A percentile compares a stretch with the other conserved stretches of the same genome.
Conservation (phyloP, 805 yeast genomes). For the Teunomyces funiuensis region DNA sequence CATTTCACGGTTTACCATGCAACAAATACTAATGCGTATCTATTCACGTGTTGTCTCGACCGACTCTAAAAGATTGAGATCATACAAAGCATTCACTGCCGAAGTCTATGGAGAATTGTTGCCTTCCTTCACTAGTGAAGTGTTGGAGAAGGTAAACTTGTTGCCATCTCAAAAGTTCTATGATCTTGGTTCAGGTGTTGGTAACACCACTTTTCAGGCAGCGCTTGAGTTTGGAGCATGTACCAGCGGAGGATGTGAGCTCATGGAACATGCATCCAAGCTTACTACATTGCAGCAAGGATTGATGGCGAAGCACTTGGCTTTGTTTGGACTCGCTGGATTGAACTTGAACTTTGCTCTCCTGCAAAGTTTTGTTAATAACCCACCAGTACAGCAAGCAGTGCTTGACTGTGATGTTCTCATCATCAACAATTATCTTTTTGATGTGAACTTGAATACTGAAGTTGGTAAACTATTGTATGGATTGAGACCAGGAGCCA, state of each 20-base stretch:
- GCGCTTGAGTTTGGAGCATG: slow-evolving; percentile 81
- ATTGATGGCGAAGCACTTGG: slow-evolving; percentile 59
- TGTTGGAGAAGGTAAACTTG: slow-evolving; percentile 58
- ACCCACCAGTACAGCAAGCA: slow-evolving; percentile 51
- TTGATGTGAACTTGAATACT: slow-evolving; percentile 70
- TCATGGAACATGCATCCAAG: slow-evolving; percentile 78
- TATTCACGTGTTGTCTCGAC: slow-evolving; percentile 82
- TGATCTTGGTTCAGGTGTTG: slow-evolving; percentile 93
- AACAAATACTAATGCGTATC: slow-evolving; percentile 69
- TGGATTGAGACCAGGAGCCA: slow-evolving; percentile 69
- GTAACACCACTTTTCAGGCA: slow-evolving; percentile 87
- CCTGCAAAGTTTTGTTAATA: slow-evolving; percentile 69
- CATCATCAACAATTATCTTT: slow-evolving; percentile 79
- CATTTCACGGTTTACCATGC: slow-evolving; percentile 41
- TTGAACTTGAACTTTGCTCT: slow-evolving; percentile 60
- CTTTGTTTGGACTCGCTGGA: slow-evolving; percentile 61
- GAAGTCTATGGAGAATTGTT: slow-evolving; percentile 89
- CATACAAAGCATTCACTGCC: slow-evolving; percentile 84
- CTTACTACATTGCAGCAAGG: slow-evolving; percentile 59
- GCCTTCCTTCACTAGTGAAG: slow-evolving; percentile 71
- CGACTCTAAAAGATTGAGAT: slow-evolving; percentile 56
- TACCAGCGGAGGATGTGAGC: slow-evolving; percentile 81
- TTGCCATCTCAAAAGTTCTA: slow-evolving; percentile 59
- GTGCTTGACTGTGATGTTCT: slow-evolving; percentile 68
- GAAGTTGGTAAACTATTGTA: slow-evolving; percentile 64